Evolutionary conservation across 202 grass and related monocot species (phyloP), one percentile per base, ranked within the genome.

Genomic region (Thinopyrum obtusiflorum): DNA sequence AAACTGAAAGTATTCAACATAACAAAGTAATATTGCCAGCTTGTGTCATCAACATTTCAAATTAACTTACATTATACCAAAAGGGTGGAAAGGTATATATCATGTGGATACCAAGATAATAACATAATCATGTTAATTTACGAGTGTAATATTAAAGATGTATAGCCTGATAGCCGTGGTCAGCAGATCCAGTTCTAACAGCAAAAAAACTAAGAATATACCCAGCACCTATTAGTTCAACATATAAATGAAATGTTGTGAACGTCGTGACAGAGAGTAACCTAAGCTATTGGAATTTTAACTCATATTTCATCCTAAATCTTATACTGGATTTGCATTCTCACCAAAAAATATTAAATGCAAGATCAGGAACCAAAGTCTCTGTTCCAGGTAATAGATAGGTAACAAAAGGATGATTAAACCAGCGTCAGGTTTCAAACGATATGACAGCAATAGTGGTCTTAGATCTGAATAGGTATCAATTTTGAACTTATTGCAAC

Each of bases 21-120:
- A 83, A 78, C 7, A 31, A 49, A 65, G 76, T 46, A 46, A 2
- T 82, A 73, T 61, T 37, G 26, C 20, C 61, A 87, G 10, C 66
- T 55, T 61, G 61, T 84, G 28, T 68, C 68, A 51, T 62, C 20
- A 9, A 17, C 27, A 78, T 84, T 74, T 65, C 29, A 42, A 23
- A 73, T 47, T 72, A 33, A 60, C 25, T 12, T 73, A 65, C 9
- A 46, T 77, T 35, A 47, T 53, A 88, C 37, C 7, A 77, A 77
- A 76, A 74, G 62, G 18, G 25, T 7, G 21, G 83, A 20, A 65
- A 25, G n/a, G 10, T 21, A 27, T 83, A 72, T 15, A 78, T 62
- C 65, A 6, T 83, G 65, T 37, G 11, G 83, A 74, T 35, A 81
- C 28, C 67, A 90, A 80, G 69, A 73, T 17, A 78, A 71, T 55